Evolutionary conservation across 306 rosid genomes (phyloP), one percentile per base, ranked within the genome.

Genomic region (Vigna nakashimae): DNA sequence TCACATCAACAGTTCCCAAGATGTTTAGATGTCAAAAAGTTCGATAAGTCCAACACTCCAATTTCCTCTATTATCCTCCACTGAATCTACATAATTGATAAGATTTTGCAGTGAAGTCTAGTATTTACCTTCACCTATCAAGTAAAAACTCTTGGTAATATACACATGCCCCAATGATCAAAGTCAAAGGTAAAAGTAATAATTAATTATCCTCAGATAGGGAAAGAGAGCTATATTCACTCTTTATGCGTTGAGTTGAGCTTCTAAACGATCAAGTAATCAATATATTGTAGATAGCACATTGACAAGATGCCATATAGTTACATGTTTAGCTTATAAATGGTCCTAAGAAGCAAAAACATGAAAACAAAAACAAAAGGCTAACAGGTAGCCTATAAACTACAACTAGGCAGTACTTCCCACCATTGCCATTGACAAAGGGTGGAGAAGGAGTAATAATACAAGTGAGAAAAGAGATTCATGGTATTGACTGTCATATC

Each of bases 271-370:
- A 55, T 70, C 76, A 80, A 78, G 82, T 84, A 82, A 75, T 43
- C 84, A 69, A 84, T 59, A 83, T 80, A 78, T 71, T 89, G 75
- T 67, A 77, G 76, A 72, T 64, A 87, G 67, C 70, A 71, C 82
- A 65, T 36, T 71, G 78, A 60, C 76, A 66, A 79, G 72, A 67
- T 80, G 74, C 76, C 75, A 77, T 75, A 75, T 88, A 86, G 85
- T 87, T 84, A 89, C 91, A 89, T 86, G 88, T 85, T 82, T 55
- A 80, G 82, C 89, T 89, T 87, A 87, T 83, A 76, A 72, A 86
- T 53, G 45, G 85, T 80, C 77, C 82, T 79, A 82, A 70, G 85
- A 57, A 73, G 43, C 55, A 70, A 72, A 79, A 71, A 82, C 74
- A 65, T 36, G 53, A 45, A 34, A 79, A 69, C 32, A 45, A 45